phyloP scores from a whole-genome alignment of 306 rosid genomes.

The Astragalus glycyphyllos region DNA sequence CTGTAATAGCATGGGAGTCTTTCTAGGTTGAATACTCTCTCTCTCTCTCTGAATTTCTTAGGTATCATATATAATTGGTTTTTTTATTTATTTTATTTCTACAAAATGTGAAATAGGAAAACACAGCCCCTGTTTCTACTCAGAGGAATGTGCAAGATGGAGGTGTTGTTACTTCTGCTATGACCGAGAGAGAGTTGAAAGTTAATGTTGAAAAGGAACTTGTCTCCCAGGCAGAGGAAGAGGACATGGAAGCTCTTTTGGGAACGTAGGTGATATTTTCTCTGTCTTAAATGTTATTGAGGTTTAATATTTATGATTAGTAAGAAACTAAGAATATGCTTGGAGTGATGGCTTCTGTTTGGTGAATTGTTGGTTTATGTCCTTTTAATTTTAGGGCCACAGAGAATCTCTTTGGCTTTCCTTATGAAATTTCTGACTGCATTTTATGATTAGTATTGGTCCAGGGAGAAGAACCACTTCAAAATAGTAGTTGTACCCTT shows the following conservation, averaged over 20 bases:
- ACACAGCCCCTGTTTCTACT: constrained; percentile 60
- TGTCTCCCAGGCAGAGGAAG: constrained; percentile 99
- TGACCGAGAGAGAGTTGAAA: constrained; percentile 73
- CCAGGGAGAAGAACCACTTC: constrained; percentile 4
- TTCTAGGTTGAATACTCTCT: constrained; percentile 4
- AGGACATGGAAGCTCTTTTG: constrained; percentile 98
- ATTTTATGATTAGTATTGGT: constrained; percentile 22
- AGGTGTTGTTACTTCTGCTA: constrained; percentile 68
- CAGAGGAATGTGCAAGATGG: constrained; percentile 65
- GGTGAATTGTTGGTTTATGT: constrained; percentile 24
- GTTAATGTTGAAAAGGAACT: constrained; percentile 95
- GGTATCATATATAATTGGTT: constrained; percentile 10
- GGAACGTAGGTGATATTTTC: constrained; percentile 79
- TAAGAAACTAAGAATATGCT: constrained; percentile 25
- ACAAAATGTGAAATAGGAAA: constrained; percentile 65
- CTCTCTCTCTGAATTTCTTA: constrained; percentile 32
- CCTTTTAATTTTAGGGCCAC: constrained; percentile 11
- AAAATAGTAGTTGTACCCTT: neutral
- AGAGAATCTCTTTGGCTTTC: neutral
- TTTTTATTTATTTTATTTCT: constrained; percentile 19
- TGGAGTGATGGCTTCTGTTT: constrained; percentile 24
- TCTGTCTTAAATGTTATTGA: constrained; percentile 37
- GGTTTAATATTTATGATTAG: constrained; percentile 29
- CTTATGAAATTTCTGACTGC: constrained; percentile 2
- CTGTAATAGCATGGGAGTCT: neutral